phyloP scores from a whole-genome alignment of 176 grass and related monocot species.

The Tillandsia leiboldiana region DNA sequence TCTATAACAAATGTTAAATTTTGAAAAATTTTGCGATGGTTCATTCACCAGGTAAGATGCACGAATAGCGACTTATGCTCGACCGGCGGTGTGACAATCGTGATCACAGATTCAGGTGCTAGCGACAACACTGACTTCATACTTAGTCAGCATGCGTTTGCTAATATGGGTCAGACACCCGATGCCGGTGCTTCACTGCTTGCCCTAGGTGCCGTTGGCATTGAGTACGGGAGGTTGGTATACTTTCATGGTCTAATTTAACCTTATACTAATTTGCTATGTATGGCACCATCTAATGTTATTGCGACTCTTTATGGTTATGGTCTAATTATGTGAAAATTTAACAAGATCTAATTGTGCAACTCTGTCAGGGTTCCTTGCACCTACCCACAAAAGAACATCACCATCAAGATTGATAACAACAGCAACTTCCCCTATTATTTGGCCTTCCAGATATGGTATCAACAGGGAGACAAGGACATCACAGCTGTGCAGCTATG shows the following conservation, averaged over 20 bases:
- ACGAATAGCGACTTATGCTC: conserved; percentile 35
- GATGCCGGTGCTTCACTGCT: conserved; percentile 36
- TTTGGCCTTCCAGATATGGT: conserved; percentile 66
- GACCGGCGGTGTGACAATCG: conserved; percentile 27
- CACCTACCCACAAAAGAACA: conserved; percentile 58
- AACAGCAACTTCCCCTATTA: conserved; percentile 50
- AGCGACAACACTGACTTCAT: conserved; percentile 44
- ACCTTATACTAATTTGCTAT: too few relatives aligned
- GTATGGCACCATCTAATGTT: too few relatives aligned
- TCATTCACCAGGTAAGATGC: conserved; percentile 32
- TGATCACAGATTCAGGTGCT: conserved; percentile 27
- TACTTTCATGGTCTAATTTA: neutral
- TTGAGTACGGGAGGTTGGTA: conserved; percentile 37
- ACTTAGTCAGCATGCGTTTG: conserved; percentile 41
- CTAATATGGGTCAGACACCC: conserved; percentile 30
- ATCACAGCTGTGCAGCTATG: conserved; percentile 50
- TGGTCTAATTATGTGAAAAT: too few relatives aligned
- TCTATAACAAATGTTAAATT: neutral
- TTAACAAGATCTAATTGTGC: neutral
- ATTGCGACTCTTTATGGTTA: too few relatives aligned
- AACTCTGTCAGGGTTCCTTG: conserved; percentile 35
- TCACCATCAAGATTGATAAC: conserved; percentile 43
- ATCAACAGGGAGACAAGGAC: conserved; percentile 47
- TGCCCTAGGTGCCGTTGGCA: conserved; percentile 26
- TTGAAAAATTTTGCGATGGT: neutral